Percentiles rank a stretch among this genome's conserved stretches.
phyloP scores from a whole-genome alignment of 352 stramenopile species.

The Phytophthora europaea region DNA sequence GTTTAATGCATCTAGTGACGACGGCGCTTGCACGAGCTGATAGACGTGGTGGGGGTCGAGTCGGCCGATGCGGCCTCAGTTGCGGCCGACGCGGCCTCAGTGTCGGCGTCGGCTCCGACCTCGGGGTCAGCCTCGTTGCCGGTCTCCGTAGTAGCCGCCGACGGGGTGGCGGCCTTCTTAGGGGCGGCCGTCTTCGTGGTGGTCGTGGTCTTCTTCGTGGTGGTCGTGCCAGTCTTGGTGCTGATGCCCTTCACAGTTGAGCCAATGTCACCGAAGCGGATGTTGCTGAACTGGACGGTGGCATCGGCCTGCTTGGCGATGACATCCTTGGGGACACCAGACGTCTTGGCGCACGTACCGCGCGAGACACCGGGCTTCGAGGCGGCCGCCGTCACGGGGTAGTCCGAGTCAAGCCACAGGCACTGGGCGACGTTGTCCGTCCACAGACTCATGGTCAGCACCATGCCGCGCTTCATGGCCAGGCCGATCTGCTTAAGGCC shows the following conservation, averaged over 20 bases:
- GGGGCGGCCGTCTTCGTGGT: neutral
- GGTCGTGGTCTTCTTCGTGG: conserved; percentile 9
- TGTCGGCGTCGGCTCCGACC: conserved; percentile 6
- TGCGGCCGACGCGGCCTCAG: neutral
- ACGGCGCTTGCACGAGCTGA: conserved; percentile 30
- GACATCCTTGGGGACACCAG: conserved; percentile 46
- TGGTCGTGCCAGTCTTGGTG: conserved; percentile 10
- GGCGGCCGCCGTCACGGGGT: conserved; percentile 38
- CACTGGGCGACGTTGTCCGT: conserved; percentile 54
- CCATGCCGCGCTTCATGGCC: conserved; percentile 49
- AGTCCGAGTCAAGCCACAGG: conserved; percentile 62
- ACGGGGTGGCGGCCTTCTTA: conserved; percentile 10
- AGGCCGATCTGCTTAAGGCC: conserved; percentile 44
- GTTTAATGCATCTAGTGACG: conserved; percentile 29
- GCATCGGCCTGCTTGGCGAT: conserved; percentile 43
- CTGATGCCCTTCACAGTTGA: conserved; percentile 41
- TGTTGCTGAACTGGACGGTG: conserved; percentile 44
- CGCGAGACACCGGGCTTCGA: conserved; percentile 44
- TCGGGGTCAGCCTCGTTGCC: conserved; percentile 29
- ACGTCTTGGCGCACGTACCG: conserved; percentile 46
- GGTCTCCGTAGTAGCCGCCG: conserved; percentile 5
- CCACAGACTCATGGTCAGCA: conserved; percentile 70
- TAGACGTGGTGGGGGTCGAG: conserved; percentile 3
- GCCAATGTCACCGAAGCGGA: conserved; percentile 47
- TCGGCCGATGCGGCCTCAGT: neutral